Percentiles rank a stretch among this genome's conserved stretches.
These are phyloP conservation scores for Ustilago trichophora DNA, from an alignment of 1,284 basidiomycete species.

Conservation along the genomic window DNA sequence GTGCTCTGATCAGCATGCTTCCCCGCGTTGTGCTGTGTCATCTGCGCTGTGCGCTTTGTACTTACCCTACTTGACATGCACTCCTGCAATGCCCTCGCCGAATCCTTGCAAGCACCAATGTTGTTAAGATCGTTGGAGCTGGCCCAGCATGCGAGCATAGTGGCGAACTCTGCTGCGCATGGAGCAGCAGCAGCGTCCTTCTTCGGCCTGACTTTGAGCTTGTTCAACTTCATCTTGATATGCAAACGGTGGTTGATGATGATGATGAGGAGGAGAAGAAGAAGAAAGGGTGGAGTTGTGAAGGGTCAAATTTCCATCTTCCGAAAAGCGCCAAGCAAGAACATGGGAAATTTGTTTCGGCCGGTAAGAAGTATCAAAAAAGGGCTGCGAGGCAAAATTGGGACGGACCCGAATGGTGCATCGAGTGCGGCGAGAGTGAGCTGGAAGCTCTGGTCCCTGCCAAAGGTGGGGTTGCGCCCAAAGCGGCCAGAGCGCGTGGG, in stretches of 20 bases:
- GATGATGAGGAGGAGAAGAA: constrained; percentile 9
- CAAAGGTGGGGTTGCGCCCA: too few relatives aligned
- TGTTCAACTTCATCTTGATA: constrained; percentile 58
- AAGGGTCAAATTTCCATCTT: constrained; percentile 8
- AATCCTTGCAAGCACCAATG: constrained; percentile 73
- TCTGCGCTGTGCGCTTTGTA: constrained; percentile 31
- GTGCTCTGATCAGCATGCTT: too few relatives aligned
- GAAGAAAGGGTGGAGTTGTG: constrained; percentile 2
- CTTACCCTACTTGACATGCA: constrained; percentile 88
- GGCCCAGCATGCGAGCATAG: constrained; percentile 93
- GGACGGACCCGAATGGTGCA: constrained; percentile 23
- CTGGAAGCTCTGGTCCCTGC: constrained; percentile 15
- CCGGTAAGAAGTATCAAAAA: constrained; percentile 8
- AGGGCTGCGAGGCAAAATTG: neutral
- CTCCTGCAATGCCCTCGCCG: constrained; percentile 76
- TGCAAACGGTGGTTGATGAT: neutral
- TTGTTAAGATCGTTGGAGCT: constrained; percentile 77
- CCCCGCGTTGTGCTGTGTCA: neutral
- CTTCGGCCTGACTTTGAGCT: constrained; percentile 70
- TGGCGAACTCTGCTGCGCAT: constrained; percentile 79
- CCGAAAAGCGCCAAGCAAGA: neutral
- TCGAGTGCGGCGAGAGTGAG: constrained; percentile 13
- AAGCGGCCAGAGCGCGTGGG: constrained; percentile 9
- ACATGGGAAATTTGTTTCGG: constrained; percentile 7
- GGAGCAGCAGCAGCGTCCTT: constrained; percentile 76